Percentiles rank a stretch among this genome's conserved stretches.
Conservation (phyloP, 768 basidiomycete genomes). For the Cystoderma amianthinum region DNA sequence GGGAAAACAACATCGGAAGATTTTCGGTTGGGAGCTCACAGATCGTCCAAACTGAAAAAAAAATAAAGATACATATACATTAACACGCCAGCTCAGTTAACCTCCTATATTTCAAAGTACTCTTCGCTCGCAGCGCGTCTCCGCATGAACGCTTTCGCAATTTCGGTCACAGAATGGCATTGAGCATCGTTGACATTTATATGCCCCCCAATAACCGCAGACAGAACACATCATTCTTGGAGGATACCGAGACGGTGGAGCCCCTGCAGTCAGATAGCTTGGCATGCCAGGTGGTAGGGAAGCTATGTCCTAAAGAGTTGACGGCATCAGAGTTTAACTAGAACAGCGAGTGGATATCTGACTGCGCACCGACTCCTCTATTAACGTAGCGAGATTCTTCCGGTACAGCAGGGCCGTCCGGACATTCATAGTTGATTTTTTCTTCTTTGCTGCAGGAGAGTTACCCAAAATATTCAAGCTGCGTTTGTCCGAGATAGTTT, state of each 20-base stretch:
- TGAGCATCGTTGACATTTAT: constrained; percentile 73
- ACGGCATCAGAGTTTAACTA: neutral
- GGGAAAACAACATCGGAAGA: too few species aligned
- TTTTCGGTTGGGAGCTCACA: too few species aligned
- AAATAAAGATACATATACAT: too few species aligned
- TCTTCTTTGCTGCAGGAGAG: constrained; percentile 50
- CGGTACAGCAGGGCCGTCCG: constrained; percentile 77
- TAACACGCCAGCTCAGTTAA: too few species aligned
- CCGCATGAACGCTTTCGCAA: constrained; percentile 68
- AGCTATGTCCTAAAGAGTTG: constrained; percentile 44
- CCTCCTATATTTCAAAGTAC: constrained; percentile 35
- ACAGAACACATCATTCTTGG: constrained; percentile 76
- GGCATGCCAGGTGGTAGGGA: constrained; percentile 44
- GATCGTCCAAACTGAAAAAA: too few species aligned
- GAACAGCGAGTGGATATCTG: neutral
- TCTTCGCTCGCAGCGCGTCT: constrained; percentile 76
- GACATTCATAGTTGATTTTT: constrained; percentile 78
- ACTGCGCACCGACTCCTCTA: constrained; percentile 75
- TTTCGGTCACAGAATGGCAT: constrained; percentile 70
- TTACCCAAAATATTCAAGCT: constrained; percentile 41
- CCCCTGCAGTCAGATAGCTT: constrained; percentile 65
- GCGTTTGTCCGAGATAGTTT: constrained; percentile 76
- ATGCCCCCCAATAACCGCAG: constrained; percentile 79
- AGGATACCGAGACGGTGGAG: constrained; percentile 55
- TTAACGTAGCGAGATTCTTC: constrained; percentile 64